Base-by-base conservation (phyloP, 768 basidiomycete genomes). In the Tylopilus sp. region DNA sequence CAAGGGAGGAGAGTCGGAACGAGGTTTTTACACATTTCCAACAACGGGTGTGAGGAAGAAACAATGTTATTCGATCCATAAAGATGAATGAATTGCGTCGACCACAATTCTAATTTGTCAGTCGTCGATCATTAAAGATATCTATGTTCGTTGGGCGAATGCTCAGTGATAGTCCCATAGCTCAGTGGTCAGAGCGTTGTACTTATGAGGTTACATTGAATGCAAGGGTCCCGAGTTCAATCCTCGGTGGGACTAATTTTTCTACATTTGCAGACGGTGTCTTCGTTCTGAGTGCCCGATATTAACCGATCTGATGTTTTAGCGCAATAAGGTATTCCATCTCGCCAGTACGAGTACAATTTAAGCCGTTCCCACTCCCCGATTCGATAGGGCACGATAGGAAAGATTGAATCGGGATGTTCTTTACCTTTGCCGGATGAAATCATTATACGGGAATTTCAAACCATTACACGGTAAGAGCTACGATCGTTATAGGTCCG, bases 1-100 rank as follows among this genome's bases (percentile, higher is more conserved):
- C 92, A 93, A 67, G 87, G 83, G 6, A 72, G 78, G 57, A 76
- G 89, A 48, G 81, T 88, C 34, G 92, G 89, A 14, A 89, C 82
- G 2, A 74, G 87, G 55, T 87, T 84, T 60, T 65, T 88, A 22
- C 75, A 77, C 22, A 66, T 83, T 40, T 71, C 73, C 13, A 64
- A 62, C 12, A 73, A 74, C n/a, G 73, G 73, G 45, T 78, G 76
- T 48, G 59, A 67, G 48, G 80, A 81, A 59, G 76, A 77, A 26
- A 42, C 50, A 7, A 55, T 50, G 19, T 53, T 65, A 36, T 52
- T 59, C 61, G 75, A 72, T 43, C 60, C 69, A 24, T 68, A 40
- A n/a, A 45, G 2, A 38, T 21, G 22, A 22, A 28, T 17, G n/a
- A 24, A 9, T 26, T 25, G 2, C 6, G 31, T 22, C 22, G 9